phyloP scores from a whole-genome alignment of 31 red algal genomes.

The Odonthalia washingtoniensis region DNA sequence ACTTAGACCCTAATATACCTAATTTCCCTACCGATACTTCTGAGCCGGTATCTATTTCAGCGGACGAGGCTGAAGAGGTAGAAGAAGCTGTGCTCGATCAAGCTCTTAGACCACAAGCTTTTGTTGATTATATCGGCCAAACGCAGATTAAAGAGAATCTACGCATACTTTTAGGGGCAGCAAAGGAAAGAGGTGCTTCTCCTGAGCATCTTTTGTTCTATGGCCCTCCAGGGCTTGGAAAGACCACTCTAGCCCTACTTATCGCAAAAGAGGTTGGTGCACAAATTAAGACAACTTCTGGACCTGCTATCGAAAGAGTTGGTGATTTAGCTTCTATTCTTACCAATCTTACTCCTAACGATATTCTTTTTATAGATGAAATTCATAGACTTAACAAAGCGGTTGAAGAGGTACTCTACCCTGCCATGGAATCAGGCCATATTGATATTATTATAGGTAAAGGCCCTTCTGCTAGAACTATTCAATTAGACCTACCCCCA shows the following conservation, averaged over 20 bases:
- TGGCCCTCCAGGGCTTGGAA: slow-evolving; percentile 49
- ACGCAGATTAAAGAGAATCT: slow-evolving; percentile 38
- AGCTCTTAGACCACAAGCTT: slow-evolving; percentile 21
- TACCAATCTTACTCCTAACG: slow-evolving; percentile 34
- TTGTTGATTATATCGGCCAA: slow-evolving; percentile 43
- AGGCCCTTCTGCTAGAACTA: slow-evolving; percentile 40
- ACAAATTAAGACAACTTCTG: slow-evolving; percentile 42
- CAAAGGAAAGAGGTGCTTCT: slow-evolving; percentile 28
- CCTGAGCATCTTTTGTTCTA: slow-evolving; percentile 48
- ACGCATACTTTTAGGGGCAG: slow-evolving; percentile 29
- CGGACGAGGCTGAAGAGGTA: too few relatives aligned
- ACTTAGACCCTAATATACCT: too few relatives aligned
- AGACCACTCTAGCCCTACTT: slow-evolving; percentile 46
- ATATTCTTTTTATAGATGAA: slow-evolving; percentile 52
- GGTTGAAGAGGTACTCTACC: slow-evolving; percentile 41
- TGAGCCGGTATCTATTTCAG: too few relatives aligned
- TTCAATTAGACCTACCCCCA: slow-evolving; percentile 31
- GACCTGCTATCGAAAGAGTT: slow-evolving; percentile 37
- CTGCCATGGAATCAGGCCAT: slow-evolving; percentile 42
- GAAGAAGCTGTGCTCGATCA: neutral
- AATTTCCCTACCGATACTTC: too few relatives aligned
- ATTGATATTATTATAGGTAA: slow-evolving; percentile 43
- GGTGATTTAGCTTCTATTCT: slow-evolving; percentile 39
- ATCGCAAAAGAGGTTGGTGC: slow-evolving; percentile 43
- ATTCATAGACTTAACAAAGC: slow-evolving; percentile 41